phyloP scores from a whole-genome alignment of 1,139 yeast species.

The Sugiyamaella neomexicana region DNA sequence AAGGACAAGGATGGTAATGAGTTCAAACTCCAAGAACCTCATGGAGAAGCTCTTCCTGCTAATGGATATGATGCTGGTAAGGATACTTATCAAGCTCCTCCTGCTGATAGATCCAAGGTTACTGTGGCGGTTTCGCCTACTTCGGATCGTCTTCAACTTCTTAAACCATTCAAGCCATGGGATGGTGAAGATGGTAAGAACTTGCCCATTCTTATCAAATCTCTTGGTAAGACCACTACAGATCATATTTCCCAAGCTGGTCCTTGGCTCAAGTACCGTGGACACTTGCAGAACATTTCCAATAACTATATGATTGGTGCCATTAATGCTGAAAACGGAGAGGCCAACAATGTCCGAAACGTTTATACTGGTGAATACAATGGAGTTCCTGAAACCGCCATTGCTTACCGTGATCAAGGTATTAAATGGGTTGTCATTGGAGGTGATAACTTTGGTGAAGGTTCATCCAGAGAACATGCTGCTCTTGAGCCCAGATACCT shows the following conservation, averaged over 20 bases:
- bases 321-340: conserved; percentile 91
- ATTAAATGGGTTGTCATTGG: conserved; percentile 97
- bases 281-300: conserved; percentile 98
- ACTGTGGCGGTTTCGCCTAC: conserved; percentile 77
- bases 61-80: conserved; percentile 93
- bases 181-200: conserved; percentile 90
- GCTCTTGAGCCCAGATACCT: conserved; percentile 99
- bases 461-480: conserved; percentile 99
- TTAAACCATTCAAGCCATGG: conserved; percentile 92
- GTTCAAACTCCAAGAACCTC: conserved; percentile 87
- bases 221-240: conserved; percentile 97
- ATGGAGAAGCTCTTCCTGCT: conserved; percentile 90
- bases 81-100: conserved; percentile 98
- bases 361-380: conserved; percentile 86
- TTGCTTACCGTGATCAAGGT: conserved; percentile 90
- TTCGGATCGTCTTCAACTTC: conserved; percentile 84
- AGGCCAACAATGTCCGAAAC: conserved; percentile 91
- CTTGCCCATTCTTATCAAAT: conserved; percentile 94
- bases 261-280: conserved; percentile 99
- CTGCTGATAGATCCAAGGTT: conserved; percentile 77
- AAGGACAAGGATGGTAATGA: conserved; percentile 94
- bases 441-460: conserved; percentile 99
- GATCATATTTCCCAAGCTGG: conserved; percentile 99
- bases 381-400: conserved; percentile 97
- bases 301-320: conserved; percentile 99